Evolutionary conservation across 2,329 filamentous ascomycete species (phyloP).

Genomic region (Aureobasidium vineae): DNA sequence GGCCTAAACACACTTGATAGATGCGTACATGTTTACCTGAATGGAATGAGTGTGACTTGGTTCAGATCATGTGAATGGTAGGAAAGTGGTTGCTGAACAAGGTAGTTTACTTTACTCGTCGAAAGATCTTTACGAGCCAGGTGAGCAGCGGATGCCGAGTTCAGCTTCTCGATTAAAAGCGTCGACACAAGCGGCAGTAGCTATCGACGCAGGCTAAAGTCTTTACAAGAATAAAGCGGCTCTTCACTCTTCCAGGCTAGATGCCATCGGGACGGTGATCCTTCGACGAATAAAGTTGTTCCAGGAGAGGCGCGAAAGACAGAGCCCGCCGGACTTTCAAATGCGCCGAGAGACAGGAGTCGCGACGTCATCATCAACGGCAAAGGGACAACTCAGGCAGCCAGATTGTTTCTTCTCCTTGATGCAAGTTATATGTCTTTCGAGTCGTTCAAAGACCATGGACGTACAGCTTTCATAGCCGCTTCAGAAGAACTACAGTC

Average conservation of each 20-base stretch:
- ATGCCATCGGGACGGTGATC: background rate
- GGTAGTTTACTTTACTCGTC: background rate
- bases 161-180: background rate
- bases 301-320: background rate
- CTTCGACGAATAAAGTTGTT: background rate
- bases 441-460: slow-evolving; percentile 10
- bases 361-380: slow-evolving; percentile 12
- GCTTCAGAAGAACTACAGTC: background rate
- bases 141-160: background rate
- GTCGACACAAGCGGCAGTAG: background rate
- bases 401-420: background rate
- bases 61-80: background rate
- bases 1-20: background rate
- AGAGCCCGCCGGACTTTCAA: background rate
- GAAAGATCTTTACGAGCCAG: background rate
- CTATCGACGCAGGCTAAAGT: background rate
- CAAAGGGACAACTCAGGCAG: slow-evolving; percentile 3
- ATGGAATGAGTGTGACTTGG: background rate
- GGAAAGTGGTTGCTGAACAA: background rate
- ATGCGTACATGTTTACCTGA: slow-evolving; percentile 1
- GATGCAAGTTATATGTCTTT: background rate
- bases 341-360: background rate
- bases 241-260: background rate
- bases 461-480: slow-evolving; percentile 7
- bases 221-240: background rate